Conservation (phyloP, 106 monocot genomes). For the Phalaenopsis equestris region DNA sequence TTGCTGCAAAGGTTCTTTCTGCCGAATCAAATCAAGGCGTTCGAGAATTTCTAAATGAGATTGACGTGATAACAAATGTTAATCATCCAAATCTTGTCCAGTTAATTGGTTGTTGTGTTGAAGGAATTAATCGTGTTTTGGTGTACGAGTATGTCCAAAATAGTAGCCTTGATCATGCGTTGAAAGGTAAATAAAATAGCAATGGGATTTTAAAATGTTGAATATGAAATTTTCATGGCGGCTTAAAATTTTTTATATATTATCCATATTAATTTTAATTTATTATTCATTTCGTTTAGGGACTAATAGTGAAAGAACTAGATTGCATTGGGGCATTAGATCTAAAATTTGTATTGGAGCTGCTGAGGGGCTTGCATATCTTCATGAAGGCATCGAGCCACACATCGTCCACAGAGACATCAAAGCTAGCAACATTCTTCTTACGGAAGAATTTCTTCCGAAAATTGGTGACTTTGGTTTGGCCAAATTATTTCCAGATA, state of each 20-base stretch:
- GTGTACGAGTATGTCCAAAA: slow-evolving; percentile 52
- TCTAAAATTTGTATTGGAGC: slow-evolving; percentile 43
- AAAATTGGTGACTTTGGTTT: slow-evolving; percentile 80
- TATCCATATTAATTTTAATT: not conserved
- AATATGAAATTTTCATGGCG: not conserved
- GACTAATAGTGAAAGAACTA: slow-evolving; percentile 9
- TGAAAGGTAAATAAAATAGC: slow-evolving; percentile 18
- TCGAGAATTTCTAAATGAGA: slow-evolving; percentile 58
- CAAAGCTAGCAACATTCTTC: slow-evolving; percentile 73
- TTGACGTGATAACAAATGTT: slow-evolving; percentile 40
- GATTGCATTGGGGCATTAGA: slow-evolving; percentile 39
- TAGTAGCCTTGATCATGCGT: slow-evolving; percentile 40
- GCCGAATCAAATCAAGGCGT: slow-evolving; percentile 49
- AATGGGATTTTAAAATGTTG: not conserved
- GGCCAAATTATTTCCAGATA: slow-evolving; percentile 63
- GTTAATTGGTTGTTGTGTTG: slow-evolving; percentile 50
- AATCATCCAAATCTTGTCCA: slow-evolving; percentile 60
- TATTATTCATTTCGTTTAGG: slow-evolving; percentile 19
- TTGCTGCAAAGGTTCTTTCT: slow-evolving; percentile 57
- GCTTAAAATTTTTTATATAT: not conserved
- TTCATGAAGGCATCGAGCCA: slow-evolving; percentile 57
- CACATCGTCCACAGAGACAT: slow-evolving; percentile 70
- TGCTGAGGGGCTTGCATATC: slow-evolving; percentile 51
- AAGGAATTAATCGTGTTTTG: slow-evolving; percentile 31
- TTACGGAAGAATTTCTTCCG: slow-evolving; percentile 39